These are phyloP conservation scores for Annulohypoxylon nitens DNA, from an alignment of 495 filamentous ascomycete species.

Conservation along the genomic window DNA sequence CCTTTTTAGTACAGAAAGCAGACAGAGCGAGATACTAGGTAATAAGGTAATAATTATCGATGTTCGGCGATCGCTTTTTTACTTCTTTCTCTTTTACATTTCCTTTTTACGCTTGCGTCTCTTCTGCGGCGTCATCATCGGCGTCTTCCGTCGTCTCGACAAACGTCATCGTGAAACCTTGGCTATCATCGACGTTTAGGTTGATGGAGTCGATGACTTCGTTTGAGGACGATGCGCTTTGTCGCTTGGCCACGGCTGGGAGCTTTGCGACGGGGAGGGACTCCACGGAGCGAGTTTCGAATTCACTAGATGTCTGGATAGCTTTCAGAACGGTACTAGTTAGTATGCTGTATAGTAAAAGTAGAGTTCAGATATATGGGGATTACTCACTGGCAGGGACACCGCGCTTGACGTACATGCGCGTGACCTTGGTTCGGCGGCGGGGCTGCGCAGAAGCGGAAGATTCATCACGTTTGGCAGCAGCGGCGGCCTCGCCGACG, in stretches of 20 bases:
- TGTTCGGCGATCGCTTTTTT: neutral
- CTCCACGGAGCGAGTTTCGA: conserved; percentile 48
- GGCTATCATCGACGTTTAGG: conserved; percentile 61
- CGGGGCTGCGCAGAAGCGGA: conserved; percentile 46
- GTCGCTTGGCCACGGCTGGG: conserved; percentile 47
- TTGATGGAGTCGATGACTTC: conserved; percentile 61
- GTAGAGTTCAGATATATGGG: neutral
- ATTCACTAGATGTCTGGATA: conserved; percentile 52
- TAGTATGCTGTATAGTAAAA: conserved; percentile 22
- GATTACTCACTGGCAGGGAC: conserved; percentile 58
- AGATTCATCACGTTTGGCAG: conserved; percentile 52
- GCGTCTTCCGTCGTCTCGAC: conserved; percentile 58
- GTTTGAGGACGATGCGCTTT: conserved; percentile 42
- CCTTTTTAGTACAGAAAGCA: conserved; percentile 32
- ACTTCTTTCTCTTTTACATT: neutral
- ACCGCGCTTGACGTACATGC: conserved; percentile 63
- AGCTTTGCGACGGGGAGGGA: conserved; percentile 41
- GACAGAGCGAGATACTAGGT: neutral
- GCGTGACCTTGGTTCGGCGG: conserved; percentile 61
- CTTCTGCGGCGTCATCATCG: conserved; percentile 52
- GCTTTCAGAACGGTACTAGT: conserved; percentile 45
- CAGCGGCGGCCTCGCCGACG: conserved; percentile 27
- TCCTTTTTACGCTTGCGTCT: conserved; percentile 7
- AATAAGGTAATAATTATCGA: conserved; percentile 28
- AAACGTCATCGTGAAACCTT: conserved; percentile 65